Base-by-base conservation (phyloP, 2,329 filamentous ascomycete genomes). In the Colletotrichum sublineola region DNA sequence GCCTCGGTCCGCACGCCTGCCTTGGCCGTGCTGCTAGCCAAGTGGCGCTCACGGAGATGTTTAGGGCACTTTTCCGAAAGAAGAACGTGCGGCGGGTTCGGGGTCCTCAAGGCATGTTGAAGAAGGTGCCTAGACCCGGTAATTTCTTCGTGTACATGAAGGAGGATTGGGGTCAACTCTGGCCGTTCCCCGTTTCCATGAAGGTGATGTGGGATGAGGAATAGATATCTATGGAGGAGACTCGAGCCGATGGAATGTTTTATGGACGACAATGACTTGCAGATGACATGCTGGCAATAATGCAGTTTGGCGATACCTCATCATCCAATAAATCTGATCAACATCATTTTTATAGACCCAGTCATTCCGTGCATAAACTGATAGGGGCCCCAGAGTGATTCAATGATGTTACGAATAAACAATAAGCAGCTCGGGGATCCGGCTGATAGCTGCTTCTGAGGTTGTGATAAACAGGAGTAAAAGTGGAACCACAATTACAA, bases 31-130 rank as follows among this genome's bases (percentile, higher is more conserved):
- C 91, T 20, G 86, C 88, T 15, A 89, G 86, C 77, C 85, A 90
- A 73, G 84, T 90, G 2, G 91, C 90, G 0, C 82, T 95, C 70
- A 88, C 89, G 0, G 88, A 91, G 74, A 91, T 94, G 85, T 88
- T 94, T 80, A 88, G 92, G 60, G 87, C 88, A 0, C 81, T 94
- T 2, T 92, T 92, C 76, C 83, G 86, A 71, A 83, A 90, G 75
- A 85, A 88, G 75, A 90, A 90, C 66, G 79, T 95, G 14, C 83
- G 90, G 7, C 85, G 90, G 40, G 90, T 89, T 0, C 83, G 88
- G 0, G 93, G 93, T 0, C 82, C 87, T 0, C 90, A 92, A 80
- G 93, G 93, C 0, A 82, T 90, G 77, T 79, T 94, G 74, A 93
- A 93, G 85, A 92, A 89, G 83, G 84, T 94, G 2, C 81, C 84